Conservation (phyloP, 108 stramenopile species). For the Fragilaria crotonensis region DNA sequence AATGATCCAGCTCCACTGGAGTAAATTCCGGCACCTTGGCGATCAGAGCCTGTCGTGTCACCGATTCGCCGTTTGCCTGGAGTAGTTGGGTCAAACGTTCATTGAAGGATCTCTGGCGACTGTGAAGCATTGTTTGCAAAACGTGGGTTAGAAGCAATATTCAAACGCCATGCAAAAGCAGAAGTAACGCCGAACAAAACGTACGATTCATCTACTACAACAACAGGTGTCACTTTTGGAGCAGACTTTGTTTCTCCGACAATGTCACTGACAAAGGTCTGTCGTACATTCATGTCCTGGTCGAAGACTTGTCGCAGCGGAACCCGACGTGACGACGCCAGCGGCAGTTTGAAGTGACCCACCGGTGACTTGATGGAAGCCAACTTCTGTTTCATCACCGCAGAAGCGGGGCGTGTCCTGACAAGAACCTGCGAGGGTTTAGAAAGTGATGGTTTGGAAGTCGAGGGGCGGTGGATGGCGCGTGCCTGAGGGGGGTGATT, state of each 20-base stretch:
- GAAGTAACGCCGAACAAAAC: no score
- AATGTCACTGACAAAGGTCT: background rate
- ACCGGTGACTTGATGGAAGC: background rate
- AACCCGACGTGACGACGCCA: background rate
- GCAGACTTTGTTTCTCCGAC: background rate
- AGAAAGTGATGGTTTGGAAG: no score
- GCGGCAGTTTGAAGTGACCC: background rate
- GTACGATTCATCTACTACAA: background rate
- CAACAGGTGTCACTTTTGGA: background rate
- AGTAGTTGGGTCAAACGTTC: background rate
- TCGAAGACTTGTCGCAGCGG: background rate
- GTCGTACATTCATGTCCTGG: background rate
- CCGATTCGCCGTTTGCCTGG: background rate
- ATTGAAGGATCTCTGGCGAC: background rate
- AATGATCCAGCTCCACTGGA: background rate
- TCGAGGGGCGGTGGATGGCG: no score
- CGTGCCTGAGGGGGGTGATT: background rate
- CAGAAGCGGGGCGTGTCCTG: background rate
- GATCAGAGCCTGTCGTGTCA: background rate
- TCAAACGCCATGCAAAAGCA: background rate
- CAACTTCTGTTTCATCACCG: background rate
- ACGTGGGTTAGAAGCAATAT: background rate
- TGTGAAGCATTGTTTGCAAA: background rate
- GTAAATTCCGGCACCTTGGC: background rate
- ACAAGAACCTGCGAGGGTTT: background rate